A percentile compares a stretch with the other conserved stretches of the same genome.
Conservation (phyloP, 2,329 filamentous ascomycete species). For the Alternaria hordeiaustralica region DNA sequence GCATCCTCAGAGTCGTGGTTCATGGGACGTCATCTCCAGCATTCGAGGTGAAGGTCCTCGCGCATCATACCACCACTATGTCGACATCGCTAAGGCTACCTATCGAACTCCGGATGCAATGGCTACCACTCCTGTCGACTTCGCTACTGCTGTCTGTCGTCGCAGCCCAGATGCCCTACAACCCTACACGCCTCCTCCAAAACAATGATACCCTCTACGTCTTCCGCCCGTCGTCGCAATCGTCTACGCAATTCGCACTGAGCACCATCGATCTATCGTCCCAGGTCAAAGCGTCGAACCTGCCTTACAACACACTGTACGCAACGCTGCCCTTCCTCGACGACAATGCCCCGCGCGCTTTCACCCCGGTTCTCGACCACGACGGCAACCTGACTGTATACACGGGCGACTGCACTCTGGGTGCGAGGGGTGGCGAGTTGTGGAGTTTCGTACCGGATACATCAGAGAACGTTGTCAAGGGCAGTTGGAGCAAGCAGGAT, state of each 20-base stretch:
- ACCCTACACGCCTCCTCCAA: constrained; percentile 75
- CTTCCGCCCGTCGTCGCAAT: constrained; percentile 63
- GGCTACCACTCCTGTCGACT: not conserved
- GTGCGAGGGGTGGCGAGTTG: constrained; percentile 60
- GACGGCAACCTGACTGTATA: constrained; percentile 76
- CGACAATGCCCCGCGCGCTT: constrained; percentile 60
- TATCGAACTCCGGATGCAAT: not conserved
- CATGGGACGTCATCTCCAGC: constrained; percentile 24
- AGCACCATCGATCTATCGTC: constrained; percentile 70
- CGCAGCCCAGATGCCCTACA: constrained; percentile 70
- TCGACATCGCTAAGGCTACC: constrained; percentile 2
- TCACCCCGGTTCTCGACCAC: constrained; percentile 70
- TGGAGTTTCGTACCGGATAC: constrained; percentile 70
- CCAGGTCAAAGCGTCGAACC: constrained; percentile 57
- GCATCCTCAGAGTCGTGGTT: constrained; percentile 11
- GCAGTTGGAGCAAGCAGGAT: constrained; percentile 62
- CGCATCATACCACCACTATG: constrained; percentile 9
- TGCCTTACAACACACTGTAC: constrained; percentile 58
- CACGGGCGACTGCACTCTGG: constrained; percentile 71
- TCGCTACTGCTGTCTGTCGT: not conserved
- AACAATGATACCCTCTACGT: constrained; percentile 69
- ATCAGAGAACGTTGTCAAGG: constrained; percentile 54
- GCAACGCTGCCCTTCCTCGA: constrained; percentile 68
- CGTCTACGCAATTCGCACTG: constrained; percentile 60
- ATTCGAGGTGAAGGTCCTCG: constrained; percentile 31